These are phyloP conservation scores for Sordariomycetes sp. DNA, from an alignment of 2,329 filamentous ascomycete genomes.

Conservation along the genomic window DNA sequence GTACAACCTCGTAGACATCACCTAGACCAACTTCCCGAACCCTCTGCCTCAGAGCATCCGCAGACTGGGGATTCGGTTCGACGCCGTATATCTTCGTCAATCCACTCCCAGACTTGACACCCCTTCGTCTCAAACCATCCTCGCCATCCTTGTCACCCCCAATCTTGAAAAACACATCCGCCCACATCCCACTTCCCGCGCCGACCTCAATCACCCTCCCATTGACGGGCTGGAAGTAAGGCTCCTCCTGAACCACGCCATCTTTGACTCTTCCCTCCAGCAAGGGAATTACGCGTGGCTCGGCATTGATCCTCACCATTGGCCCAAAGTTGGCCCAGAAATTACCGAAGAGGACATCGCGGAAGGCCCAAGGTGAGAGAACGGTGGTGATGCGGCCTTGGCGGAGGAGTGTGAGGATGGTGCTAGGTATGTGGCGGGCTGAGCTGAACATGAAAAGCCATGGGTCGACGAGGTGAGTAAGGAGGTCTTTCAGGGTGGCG, in stretches of 20 bases:
- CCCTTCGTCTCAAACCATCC: conserved; percentile 5
- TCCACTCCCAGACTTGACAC: conserved; percentile 18
- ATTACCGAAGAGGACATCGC: conserved; percentile 45
- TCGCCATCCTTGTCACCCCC: conserved; percentile 6
- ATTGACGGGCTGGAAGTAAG: conserved; percentile 25
- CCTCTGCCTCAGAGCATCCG: conserved; percentile 33
- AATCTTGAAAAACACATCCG: conserved; percentile 36
- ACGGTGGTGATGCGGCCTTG: conserved; percentile 24
- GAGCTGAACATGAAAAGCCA: conserved; percentile 44
- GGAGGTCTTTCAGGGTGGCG: conserved; percentile 3
- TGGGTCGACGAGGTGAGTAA: conserved; percentile 31
- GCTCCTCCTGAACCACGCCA: conserved; percentile 24
- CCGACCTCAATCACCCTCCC: conserved; percentile 55
- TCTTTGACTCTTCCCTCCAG: conserved; percentile 36
- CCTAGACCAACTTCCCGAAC: conserved; percentile 43
- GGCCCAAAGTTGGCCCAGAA: conserved; percentile 53
- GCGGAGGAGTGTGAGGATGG: conserved; percentile 33
- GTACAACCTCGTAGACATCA: conserved; percentile 51
- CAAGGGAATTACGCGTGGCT: conserved; percentile 39
- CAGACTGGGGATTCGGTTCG: conserved; percentile 51
- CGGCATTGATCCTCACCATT: conserved; percentile 29
- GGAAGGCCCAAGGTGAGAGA: conserved; percentile 29
- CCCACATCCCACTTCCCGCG: conserved; percentile 52
- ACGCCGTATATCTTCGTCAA: conserved; percentile 49
- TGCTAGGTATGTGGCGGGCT: conserved; percentile 38